Percentiles rank a stretch among this genome's conserved stretches.
Evolutionary conservation across 208 protist species (phyloP).

Genomic region (Angomonas ambiguus): DNA sequence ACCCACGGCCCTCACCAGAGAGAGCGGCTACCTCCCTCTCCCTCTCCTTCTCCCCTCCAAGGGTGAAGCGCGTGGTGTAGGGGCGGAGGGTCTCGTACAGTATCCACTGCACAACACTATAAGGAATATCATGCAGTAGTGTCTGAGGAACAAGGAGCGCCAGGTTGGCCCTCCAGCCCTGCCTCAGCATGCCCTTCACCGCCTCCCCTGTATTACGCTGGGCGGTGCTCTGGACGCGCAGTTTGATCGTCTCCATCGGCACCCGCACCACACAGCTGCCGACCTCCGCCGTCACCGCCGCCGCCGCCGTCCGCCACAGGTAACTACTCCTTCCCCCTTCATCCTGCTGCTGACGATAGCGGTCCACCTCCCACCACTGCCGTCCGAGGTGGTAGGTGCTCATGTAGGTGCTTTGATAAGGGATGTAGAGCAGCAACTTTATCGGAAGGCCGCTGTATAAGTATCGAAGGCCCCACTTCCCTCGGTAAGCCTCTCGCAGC

Average conservation of each 20-base stretch:
- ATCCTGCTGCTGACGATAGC: background rate
- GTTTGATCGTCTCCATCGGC: slow-evolving; percentile 85
- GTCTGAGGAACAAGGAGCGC: slow-evolving; percentile 64
- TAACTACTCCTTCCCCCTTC: background rate
- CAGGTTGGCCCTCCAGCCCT: slow-evolving; percentile 35
- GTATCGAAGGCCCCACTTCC: slow-evolving; percentile 51
- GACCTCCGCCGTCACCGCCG: slow-evolving; percentile 55
- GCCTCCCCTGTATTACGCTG: slow-evolving; percentile 40
- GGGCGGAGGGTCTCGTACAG: slow-evolving; percentile 69
- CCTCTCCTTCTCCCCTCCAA: background rate
- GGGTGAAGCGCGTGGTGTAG: slow-evolving; percentile 23
- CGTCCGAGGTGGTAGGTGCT: slow-evolving; percentile 46
- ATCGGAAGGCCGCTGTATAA: slow-evolving; percentile 70
- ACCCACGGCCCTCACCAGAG: too few relatives aligned
- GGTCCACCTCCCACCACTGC: slow-evolving; percentile 12
- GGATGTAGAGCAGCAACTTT: slow-evolving; percentile 70
- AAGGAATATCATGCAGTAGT: slow-evolving; percentile 76
- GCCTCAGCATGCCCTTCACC: slow-evolving; percentile 33
- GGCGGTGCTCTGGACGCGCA: slow-evolving; percentile 62
- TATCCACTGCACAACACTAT: slow-evolving; percentile 73
- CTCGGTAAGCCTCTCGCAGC: slow-evolving; percentile 39
- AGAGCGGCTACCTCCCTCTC: slow-evolving; percentile 4
- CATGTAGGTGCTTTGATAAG: slow-evolving; percentile 76
- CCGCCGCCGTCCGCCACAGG: slow-evolving; percentile 33
- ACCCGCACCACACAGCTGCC: slow-evolving; percentile 54